These are phyloP conservation scores for Helichrysum umbraculigerum DNA, from an alignment of 129 eudicot genomes.

Conservation along the genomic window DNA sequence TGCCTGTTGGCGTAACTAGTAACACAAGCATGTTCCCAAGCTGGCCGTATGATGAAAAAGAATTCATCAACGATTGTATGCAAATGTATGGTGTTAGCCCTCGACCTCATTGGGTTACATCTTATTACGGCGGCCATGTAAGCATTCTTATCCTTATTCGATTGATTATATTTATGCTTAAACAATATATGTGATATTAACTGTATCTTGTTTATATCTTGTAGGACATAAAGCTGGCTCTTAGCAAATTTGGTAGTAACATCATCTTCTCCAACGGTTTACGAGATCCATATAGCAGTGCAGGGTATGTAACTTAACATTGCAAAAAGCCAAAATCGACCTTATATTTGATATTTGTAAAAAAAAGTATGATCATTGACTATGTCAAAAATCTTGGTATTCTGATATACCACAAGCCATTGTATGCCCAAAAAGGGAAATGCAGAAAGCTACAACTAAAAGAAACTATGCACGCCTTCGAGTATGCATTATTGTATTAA, in stretches of 20 bases:
- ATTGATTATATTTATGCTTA: neutral
- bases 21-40: conserved; percentile 58
- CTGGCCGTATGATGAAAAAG: conserved; percentile 34
- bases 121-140: conserved; percentile 83
- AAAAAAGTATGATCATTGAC: neutral
- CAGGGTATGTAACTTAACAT: conserved; percentile 50
- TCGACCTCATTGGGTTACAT: conserved; percentile 79
- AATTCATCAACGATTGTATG: conserved; percentile 33
- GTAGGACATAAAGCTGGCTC: conserved; percentile 59
- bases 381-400: neutral
- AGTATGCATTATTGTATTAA: conserved; percentile 14
- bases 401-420: neutral
- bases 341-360: neutral
- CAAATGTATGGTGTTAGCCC: conserved; percentile 51
- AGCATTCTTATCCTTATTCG: neutral
- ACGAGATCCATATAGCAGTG: conserved; percentile 76
- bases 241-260: conserved; percentile 69
- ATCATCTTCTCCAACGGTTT: conserved; percentile 84
- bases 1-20: conserved; percentile 57
- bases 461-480: neutral
- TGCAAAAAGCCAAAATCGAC: neutral
- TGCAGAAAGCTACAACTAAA: neutral
- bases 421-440: conserved; percentile 15
- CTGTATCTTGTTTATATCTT: neutral
- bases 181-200: neutral